These are phyloP conservation scores for Yamadazyma pseudoaaseri DNA, from an alignment of 1,139 yeast genomes.

Conservation along the genomic window DNA sequence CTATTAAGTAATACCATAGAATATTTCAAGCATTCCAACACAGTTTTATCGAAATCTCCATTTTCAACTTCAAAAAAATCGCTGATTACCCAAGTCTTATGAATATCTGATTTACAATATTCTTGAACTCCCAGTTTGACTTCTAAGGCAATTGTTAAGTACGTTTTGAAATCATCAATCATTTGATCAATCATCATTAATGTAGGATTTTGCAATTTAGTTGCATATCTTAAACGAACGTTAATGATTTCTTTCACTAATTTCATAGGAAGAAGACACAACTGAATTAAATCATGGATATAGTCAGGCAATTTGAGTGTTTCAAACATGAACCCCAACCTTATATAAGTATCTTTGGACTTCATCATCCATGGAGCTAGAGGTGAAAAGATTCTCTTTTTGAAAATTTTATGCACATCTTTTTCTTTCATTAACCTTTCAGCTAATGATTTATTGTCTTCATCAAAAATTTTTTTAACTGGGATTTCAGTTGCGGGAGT, in stretches of 20 bases:
- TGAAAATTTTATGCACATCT: slow-evolving; percentile 69
- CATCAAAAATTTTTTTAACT: slow-evolving; percentile 49
- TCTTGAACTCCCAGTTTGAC: slow-evolving; percentile 68
- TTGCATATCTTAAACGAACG: slow-evolving; percentile 75
- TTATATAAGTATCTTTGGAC: slow-evolving; percentile 69
- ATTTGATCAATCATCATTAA: slow-evolving; percentile 96
- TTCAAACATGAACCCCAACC: slow-evolving; percentile 61
- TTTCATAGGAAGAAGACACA: slow-evolving; percentile 76
- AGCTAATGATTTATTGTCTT: slow-evolving; percentile 68
- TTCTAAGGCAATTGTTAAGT: slow-evolving; percentile 73
- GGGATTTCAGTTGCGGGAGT: slow-evolving; percentile 29
- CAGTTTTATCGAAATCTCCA: slow-evolving; percentile 63
- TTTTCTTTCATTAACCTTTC: slow-evolving; percentile 85
- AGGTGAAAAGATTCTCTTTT: slow-evolving; percentile 56
- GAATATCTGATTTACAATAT: slow-evolving; percentile 60
- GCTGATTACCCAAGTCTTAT: slow-evolving; percentile 71
- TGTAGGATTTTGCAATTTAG: slow-evolving; percentile 79
- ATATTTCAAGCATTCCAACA: slow-evolving; percentile 73
- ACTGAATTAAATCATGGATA: slow-evolving; percentile 61
- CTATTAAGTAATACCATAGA: slow-evolving; percentile 69
- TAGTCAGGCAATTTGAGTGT: slow-evolving; percentile 76
- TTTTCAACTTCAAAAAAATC: slow-evolving; percentile 60
- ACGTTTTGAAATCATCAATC: slow-evolving; percentile 80
- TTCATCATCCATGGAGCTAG: slow-evolving; percentile 75
- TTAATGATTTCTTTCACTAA: slow-evolving; percentile 79